These are phyloP conservation scores for Clitopilus passeckerianus DNA, from an alignment of 768 basidiomycete species.

Conservation along the genomic window DNA sequence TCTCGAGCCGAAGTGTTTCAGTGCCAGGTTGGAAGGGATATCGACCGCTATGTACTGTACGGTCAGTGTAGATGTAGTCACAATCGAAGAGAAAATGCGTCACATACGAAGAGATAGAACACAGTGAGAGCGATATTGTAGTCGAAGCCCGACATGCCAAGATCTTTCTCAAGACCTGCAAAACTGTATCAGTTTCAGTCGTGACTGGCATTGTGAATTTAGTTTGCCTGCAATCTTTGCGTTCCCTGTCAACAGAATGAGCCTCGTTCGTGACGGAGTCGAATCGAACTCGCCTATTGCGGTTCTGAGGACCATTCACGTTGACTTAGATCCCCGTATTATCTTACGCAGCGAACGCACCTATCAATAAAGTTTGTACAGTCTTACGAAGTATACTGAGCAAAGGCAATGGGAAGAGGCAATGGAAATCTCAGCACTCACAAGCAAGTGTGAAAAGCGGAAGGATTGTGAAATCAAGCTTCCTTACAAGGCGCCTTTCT, in stretches of 20 bases:
- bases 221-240: slow-evolving; percentile 16
- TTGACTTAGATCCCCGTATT: not conserved
- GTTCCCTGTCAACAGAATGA: slow-evolving; percentile 9
- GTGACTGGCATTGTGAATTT: not conserved
- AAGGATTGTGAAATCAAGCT: slow-evolving; percentile 28
- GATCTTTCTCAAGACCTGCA: slow-evolving; percentile 25
- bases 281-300: slow-evolving; percentile 10
- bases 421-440: slow-evolving; percentile 2
- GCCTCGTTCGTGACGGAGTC: too few relatives aligned
- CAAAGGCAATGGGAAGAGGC: not conserved
- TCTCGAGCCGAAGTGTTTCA: slow-evolving; percentile 15
- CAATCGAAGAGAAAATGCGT: too few relatives aligned
- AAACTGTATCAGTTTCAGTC: not conserved
- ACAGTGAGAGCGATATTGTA: slow-evolving; percentile 30
- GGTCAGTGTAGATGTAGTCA: not conserved
- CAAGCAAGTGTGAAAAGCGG: slow-evolving; percentile 22
- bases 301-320: slow-evolving; percentile 6
- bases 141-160: slow-evolving; percentile 27
- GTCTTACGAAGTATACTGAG: slow-evolving; percentile 5
- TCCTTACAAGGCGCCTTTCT: slow-evolving; percentile 29
- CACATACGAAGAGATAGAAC: slow-evolving; percentile 23
- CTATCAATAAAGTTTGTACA: slow-evolving; percentile 18
- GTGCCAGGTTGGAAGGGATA: slow-evolving; percentile 17
- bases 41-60: slow-evolving; percentile 15
- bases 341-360: not conserved